Evolutionary conservation across 202 grass and related monocot species (phyloP).

Genomic region (Digitaria exilis): DNA sequence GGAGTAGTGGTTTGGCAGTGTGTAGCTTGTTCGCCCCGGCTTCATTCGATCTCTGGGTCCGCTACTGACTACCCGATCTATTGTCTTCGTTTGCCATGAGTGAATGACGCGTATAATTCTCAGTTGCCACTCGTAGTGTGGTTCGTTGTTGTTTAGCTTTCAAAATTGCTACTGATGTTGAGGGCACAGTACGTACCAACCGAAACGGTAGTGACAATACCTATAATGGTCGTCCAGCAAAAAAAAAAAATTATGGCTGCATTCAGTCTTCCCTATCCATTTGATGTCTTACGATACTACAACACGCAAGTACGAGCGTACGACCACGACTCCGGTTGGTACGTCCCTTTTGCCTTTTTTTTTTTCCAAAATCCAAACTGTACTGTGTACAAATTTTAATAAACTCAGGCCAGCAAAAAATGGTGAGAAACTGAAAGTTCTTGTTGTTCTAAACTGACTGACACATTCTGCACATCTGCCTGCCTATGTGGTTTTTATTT

Average conservation of each 20-base stretch:
- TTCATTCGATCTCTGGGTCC: too few relatives aligned
- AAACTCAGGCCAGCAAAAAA: too few relatives aligned
- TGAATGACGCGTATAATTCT: too few relatives aligned
- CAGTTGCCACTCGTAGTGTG: neutral
- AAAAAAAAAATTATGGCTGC: neutral
- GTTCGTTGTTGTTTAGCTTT: neutral
- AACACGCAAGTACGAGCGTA: neutral
- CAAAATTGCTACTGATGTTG: neutral
- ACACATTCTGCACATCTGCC: neutral
- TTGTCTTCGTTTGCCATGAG: neutral
- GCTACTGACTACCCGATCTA: too few relatives aligned
- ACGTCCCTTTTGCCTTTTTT: neutral
- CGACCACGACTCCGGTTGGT: too few relatives aligned
- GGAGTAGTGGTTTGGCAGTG: too few relatives aligned
- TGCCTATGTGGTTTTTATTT: neutral
- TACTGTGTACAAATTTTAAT: too few relatives aligned
- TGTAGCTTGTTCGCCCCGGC: too few relatives aligned
- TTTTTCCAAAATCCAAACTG: too few relatives aligned
- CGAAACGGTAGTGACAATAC: neutral
- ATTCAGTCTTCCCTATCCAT: neutral
- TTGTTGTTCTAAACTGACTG: neutral
- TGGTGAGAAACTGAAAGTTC: neutral
- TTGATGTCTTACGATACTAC: neutral
- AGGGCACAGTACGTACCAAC: neutral
- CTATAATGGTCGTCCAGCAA: neutral